Conservation (phyloP, 108 stramenopile genomes). For the Chaetoceros tenuissimus region DNA sequence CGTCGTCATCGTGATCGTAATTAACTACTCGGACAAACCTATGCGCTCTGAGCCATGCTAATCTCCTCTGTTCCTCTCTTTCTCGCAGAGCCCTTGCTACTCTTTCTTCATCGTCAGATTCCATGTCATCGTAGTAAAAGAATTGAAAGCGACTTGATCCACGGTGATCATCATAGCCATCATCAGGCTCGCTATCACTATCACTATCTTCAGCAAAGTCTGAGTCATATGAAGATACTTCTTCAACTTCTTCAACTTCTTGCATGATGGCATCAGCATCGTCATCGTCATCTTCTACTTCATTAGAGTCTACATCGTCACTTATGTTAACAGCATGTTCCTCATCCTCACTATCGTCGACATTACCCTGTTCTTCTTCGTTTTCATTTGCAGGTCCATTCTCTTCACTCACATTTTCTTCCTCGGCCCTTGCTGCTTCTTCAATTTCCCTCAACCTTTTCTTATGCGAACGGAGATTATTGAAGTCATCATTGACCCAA, state of each 20-base stretch:
- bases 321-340: neutral
- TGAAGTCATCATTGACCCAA: slow-evolving; percentile 60
- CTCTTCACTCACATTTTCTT: slow-evolving; percentile 7
- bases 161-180: slow-evolving; percentile 14
- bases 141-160: slow-evolving; percentile 12
- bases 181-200: slow-evolving; percentile 24
- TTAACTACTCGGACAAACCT: slow-evolving; percentile 12
- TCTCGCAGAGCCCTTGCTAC: slow-evolving; percentile 11
- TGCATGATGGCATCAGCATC: slow-evolving; percentile 15
- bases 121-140: slow-evolving; percentile 31
- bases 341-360: neutral
- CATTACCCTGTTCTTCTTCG: no score
- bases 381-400: slow-evolving; percentile 4
- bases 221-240: no score
- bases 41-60: slow-evolving; percentile 6
- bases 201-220: slow-evolving; percentile 21
- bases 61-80: neutral
- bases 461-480: slow-evolving; percentile 22
- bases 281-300: slow-evolving; percentile 6
- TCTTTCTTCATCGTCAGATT: slow-evolving; percentile 27
- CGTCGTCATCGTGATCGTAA: slow-evolving; percentile 1
- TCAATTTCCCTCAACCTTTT: slow-evolving; percentile 9
- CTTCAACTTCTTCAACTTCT: slow-evolving; percentile 10
- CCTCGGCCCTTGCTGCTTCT: slow-evolving; percentile 2
- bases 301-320: slow-evolving; percentile 6